A percentile compares a stretch with the other conserved stretches of the same genome.
phyloP scores from a whole-genome alignment of 352 stramenopile species.

The Blastocystis sp. region DNA sequence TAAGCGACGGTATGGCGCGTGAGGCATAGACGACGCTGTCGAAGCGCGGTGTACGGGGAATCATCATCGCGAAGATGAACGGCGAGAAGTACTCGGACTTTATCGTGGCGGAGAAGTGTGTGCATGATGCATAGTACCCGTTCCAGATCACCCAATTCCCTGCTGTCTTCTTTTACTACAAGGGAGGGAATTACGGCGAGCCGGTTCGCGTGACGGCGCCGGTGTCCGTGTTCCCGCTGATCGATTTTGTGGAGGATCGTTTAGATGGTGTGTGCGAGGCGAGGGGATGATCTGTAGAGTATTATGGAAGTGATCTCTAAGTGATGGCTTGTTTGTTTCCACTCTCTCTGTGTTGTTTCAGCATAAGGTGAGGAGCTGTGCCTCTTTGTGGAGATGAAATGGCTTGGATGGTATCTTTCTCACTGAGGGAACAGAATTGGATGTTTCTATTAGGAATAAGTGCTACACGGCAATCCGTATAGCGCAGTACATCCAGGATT shows the following conservation, averaged over 20 bases:
- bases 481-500: no score
- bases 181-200: background rate
- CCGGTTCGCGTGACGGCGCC: constrained; percentile 14
- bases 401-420: no score
- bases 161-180: constrained; percentile 48
- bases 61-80: constrained; percentile 32
- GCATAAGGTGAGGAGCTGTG: no score
- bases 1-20: background rate
- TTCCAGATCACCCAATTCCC: constrained; percentile 18
- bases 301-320: constrained; percentile 51
- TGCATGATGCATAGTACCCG: background rate
- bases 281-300: background rate
- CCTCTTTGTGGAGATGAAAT: no score
- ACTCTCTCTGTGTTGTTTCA: no score
- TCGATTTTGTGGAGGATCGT: constrained; percentile 43
- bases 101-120: constrained; percentile 8
- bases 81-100: constrained; percentile 25
- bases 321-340: background rate
- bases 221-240: background rate
- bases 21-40: constrained; percentile 17
- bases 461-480: no score
- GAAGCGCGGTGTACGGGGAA: constrained; percentile 30
- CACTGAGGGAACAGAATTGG: no score
- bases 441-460: no score
- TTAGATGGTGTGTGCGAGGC: background rate